Evolutionary conservation across 805 yeast genomes (phyloP), one percentile per base, ranked within the genome.

Genomic region (Ogataea populi-albae): DNA sequence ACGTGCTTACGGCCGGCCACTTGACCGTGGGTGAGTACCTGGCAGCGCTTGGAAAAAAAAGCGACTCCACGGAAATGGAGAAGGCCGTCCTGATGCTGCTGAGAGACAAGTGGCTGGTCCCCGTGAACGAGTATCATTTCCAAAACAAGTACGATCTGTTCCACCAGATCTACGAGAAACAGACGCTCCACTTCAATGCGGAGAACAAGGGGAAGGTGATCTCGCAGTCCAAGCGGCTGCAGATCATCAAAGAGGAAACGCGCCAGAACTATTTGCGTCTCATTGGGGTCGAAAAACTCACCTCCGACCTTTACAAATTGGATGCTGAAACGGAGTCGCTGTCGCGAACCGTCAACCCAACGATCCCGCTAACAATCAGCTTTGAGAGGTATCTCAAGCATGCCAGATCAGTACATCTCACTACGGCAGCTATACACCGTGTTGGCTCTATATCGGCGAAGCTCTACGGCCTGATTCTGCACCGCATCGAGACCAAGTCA

Each of bases 1-100:
- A 82, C 50, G 62, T 87, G 28, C 55, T 86, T n/a, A 70, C 77
- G 4, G 63, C 76, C 35, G 96, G 96, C 0, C 79, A 79, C 48
- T 55, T 87, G 36, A 70, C 77, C 4, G 63, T 76, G 2, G 58
- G 64, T 3, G 86, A 82, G 43, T 78, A 74, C 45, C 32, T 65
- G 45, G 30, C 52, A 32, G 61, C 59, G 24, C 54, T 50, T 2
- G 52, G 52, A 6, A 49, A 52, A 4, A 44, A 52, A 6, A 41
- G 55, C 9, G 45, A 56, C 25, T 29, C 41, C 8, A 32, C 34
- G 17, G 57, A 64, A 11, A 47, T 63, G 11, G 66, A 63, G 26
- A 59, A 61, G 17, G 61, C 64, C 5, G 69, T 79, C 46, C 55
- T 65, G 0, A 61, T 50, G 15, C 61, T 81, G 21, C 62, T 72